Percentiles rank a stretch among this genome's conserved stretches.
These are phyloP conservation scores for Tricholoma hemisulphureum DNA, from an alignment of 768 basidiomycete genomes.

Conservation along the genomic window DNA sequence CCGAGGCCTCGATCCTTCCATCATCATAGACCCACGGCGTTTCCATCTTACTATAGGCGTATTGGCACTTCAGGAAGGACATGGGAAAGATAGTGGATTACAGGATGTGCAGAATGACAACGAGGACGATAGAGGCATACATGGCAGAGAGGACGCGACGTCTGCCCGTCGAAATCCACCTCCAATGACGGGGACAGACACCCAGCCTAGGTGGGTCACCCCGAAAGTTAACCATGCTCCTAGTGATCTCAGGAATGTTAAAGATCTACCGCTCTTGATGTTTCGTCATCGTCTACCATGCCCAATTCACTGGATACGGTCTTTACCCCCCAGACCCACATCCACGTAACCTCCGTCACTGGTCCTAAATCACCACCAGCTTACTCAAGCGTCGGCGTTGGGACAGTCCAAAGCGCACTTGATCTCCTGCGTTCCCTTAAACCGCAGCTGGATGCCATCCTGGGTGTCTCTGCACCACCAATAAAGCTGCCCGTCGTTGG, in stretches of 20 bases:
- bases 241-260: no score
- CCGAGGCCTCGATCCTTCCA: slow-evolving; percentile 56
- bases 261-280: no score
- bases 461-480: slow-evolving; percentile 20
- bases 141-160: neutral
- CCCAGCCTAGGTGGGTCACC: no score
- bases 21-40: slow-evolving; percentile 57
- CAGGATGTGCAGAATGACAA: neutral
- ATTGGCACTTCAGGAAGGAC: slow-evolving; percentile 50
- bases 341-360: neutral
- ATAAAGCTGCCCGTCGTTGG: no score
- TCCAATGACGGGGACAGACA: no score
- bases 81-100: neutral
- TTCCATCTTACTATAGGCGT: slow-evolving; percentile 76
- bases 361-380: neutral
- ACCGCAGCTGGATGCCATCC: slow-evolving; percentile 41
- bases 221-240: no score
- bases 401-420: slow-evolving; percentile 41
- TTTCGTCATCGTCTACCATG: no score
- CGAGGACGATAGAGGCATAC: neutral
- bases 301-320: no score
- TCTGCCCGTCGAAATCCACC: no score
- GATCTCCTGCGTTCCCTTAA: slow-evolving; percentile 41
- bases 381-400: neutral
- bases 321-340: neutral